Evolutionary conservation across 78 protist species (phyloP), one percentile per base, ranked within the genome.

Genomic region (Guillardia theta): DNA sequence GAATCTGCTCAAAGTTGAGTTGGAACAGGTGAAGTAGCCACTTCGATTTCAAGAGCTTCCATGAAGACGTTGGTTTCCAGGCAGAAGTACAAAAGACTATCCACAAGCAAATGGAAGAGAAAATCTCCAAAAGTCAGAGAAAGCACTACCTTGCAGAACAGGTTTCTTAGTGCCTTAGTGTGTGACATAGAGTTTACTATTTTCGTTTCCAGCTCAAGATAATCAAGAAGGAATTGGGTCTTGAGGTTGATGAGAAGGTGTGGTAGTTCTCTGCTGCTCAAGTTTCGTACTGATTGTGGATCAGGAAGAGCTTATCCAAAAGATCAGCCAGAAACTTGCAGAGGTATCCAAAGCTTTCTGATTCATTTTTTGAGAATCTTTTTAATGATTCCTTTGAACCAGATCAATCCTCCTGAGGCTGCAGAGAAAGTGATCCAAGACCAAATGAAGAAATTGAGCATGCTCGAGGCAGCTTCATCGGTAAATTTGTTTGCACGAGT

Each of bases 191-290:
- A n/a, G n/a, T n/a, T n/a, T n/a, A n/a, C n/a, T n/a, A n/a, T n/a
- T n/a, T n/a, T 50, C 58, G 58, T 15, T 10, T 50, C 30, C 83
- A 70, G 83, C 93, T 97, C 48, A 96, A 96, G 76, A 93, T 48
- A 24, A 96, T 96, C 48, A 98, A 97, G 64, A 92, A 76, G 88
- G 96, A 96, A 80, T 92, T 98, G 0, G 99, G 99, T 0, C 36
- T 96, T 44, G 98, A 97, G 64, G 37, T 33, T 43, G 98, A 97
- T 64, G 99, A 97, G 43, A 98, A 97, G 88, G 98, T 76, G 58
- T 50, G 58, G 10, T 12, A 6, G 78, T 21, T 9, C 78, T 64
- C 22, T 9, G 78, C 12, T 21, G 78, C 8, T 64, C 39, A 15
- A 19, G 9, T 30, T 12, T 15, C 78, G 36, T 24, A 12, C n/a